Conservation (phyloP, 768 basidiomycete species). For the Lentinula sp. region DNA sequence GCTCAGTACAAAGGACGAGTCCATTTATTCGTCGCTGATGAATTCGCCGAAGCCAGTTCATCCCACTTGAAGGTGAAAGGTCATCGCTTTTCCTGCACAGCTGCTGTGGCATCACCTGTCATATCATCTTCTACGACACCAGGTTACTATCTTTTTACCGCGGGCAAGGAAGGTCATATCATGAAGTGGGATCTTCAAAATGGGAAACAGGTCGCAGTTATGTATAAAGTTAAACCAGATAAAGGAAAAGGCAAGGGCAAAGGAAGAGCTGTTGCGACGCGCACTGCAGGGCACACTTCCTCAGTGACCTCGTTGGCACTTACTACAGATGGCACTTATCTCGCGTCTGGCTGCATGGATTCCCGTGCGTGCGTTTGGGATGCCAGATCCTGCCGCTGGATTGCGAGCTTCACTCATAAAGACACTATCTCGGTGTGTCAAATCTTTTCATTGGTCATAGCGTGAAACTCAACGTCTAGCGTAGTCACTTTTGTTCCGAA, state of each 20-base stretch:
- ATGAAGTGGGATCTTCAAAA: conserved; percentile 75
- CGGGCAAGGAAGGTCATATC: conserved; percentile 89
- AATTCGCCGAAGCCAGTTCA: conserved; percentile 43
- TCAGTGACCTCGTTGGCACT: conserved; percentile 81
- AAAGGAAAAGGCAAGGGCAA: conserved; percentile 58
- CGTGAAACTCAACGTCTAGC: not conserved
- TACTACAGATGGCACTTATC: conserved; percentile 76
- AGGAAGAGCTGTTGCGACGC: conserved; percentile 34
- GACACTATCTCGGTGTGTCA: conserved; percentile 30
- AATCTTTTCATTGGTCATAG: not conserved
- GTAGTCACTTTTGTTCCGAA: conserved; percentile 71
- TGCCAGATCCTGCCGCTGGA: conserved; percentile 65
- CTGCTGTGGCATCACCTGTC: conserved; percentile 56
- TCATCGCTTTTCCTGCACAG: conserved; percentile 77
- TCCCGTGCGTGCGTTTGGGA: conserved; percentile 85
- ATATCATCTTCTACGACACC: conserved; percentile 33
- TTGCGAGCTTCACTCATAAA: conserved; percentile 64
- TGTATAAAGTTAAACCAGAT: conserved; percentile 52
- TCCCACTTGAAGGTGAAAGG: conserved; percentile 57
- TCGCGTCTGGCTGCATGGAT: conserved; percentile 87
- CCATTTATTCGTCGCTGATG: conserved; percentile 74
- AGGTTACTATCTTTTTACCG: conserved; percentile 71
- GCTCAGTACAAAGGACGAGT: conserved; percentile 85
- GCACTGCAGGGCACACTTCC: conserved; percentile 74
- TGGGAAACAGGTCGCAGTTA: conserved; percentile 52